A percentile compares a stretch with the other conserved stretches of the same genome.
Conservation (phyloP, 257 asterid genomes). For the Penstemon eatonii region DNA sequence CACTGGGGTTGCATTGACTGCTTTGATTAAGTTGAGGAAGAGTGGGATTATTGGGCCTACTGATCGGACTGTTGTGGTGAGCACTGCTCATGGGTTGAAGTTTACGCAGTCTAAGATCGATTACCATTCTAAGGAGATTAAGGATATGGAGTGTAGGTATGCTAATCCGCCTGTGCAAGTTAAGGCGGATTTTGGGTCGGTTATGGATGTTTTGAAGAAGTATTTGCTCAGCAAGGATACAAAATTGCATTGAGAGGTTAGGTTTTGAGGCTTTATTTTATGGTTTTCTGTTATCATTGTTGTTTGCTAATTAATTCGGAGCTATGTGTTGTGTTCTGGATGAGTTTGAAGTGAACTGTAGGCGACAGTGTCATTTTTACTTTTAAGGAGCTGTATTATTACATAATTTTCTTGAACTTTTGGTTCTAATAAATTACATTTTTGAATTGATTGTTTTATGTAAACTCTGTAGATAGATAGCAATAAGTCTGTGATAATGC, state of each 20-base stretch:
- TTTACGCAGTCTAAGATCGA: constrained; percentile 59
- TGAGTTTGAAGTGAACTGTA: no score
- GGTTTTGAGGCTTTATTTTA: no score
- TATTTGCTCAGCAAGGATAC: constrained; percentile 11
- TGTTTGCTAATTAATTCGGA: no score
- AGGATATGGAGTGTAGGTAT: constrained; percentile 39
- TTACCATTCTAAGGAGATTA: constrained; percentile 44
- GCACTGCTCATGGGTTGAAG: constrained; percentile 65
- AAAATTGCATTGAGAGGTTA: background rate
- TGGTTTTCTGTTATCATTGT: no score
- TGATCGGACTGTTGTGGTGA: constrained; percentile 58
- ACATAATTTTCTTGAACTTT: no score
- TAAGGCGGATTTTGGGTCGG: constrained; percentile 47
- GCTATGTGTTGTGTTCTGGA: no score
- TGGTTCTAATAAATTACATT: no score
- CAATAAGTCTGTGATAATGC: no score
- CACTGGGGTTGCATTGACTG: constrained; percentile 55
- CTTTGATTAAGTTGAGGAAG: constrained; percentile 47
- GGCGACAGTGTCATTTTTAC: no score
- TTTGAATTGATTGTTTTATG: no score
- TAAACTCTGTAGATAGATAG: no score
- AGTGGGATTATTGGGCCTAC: constrained; percentile 44
- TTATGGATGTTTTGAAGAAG: constrained; percentile 50
- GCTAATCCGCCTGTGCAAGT: constrained; percentile 53
- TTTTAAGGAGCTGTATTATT: no score